Percentiles rank a stretch among this genome's conserved stretches.
Evolutionary conservation across 2,329 filamentous ascomycete species (phyloP).

Genomic region (Apiospora saccharicola): DNA sequence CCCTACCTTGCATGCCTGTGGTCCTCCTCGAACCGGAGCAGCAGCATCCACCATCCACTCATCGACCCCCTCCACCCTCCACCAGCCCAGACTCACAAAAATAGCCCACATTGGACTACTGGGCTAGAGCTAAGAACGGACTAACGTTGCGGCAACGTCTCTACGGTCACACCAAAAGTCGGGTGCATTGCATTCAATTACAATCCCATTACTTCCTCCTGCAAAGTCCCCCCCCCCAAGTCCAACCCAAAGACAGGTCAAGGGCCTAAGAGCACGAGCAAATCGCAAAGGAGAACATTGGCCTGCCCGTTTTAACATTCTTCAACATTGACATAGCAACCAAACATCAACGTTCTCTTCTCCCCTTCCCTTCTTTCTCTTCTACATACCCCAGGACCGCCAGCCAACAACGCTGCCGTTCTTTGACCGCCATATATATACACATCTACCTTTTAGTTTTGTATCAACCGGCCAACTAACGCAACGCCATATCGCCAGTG

Average conservation of each 20-base stretch:
- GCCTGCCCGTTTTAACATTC: slow-evolving; percentile 12
- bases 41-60: not conserved
- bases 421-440: slow-evolving; percentile 19
- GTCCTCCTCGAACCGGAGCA: not conserved
- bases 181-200: slow-evolving; percentile 19
- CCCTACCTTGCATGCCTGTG: too few species aligned
- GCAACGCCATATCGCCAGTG: not conserved
- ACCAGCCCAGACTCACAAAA: slow-evolving; percentile 12
- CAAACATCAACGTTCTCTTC: slow-evolving; percentile 10
- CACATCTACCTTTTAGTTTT: slow-evolving; percentile 20
- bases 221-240: not conserved
- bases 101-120: slow-evolving; percentile 12
- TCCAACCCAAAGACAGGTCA: slow-evolving; percentile 10
- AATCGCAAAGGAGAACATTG: slow-evolving; percentile 22
- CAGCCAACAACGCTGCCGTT: slow-evolving; percentile 2
- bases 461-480: slow-evolving; percentile 10
- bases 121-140: slow-evolving; percentile 17
- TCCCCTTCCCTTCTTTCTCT: slow-evolving; percentile 1
- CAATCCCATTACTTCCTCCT: slow-evolving; percentile 20
- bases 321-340: slow-evolving; percentile 23
- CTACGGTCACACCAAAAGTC: slow-evolving; percentile 21
- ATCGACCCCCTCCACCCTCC: not conserved
- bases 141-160: slow-evolving; percentile 21
- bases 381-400: not conserved
- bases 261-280: slow-evolving; percentile 13